Conservation (phyloP, 31 red algal species). For the Porphyra umbilicalis region DNA sequence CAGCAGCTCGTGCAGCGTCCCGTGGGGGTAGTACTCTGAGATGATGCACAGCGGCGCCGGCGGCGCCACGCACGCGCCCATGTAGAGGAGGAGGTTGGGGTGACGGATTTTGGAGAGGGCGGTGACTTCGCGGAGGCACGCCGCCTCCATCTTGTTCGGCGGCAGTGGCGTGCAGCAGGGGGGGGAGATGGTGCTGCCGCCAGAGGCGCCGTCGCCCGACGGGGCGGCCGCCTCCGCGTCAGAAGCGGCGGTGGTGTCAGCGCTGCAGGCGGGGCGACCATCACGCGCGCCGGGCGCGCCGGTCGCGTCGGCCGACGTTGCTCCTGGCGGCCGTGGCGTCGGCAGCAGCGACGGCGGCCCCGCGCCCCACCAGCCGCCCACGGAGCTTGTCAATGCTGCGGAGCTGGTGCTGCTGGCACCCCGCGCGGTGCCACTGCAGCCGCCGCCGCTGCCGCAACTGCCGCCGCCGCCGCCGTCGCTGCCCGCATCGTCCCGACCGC, state of each 20-base stretch:
- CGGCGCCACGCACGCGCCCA: conserved; percentile 85
- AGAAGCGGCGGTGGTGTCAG: too few relatives aligned
- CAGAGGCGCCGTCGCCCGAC: too few relatives aligned
- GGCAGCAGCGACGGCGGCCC: not conserved
- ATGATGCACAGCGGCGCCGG: conserved; percentile 81
- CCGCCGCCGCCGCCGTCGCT: not conserved
- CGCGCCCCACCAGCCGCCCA: not conserved
- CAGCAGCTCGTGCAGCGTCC: conserved; percentile 65
- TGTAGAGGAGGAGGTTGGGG: conserved; percentile 90
- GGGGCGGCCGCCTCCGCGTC: too few relatives aligned
- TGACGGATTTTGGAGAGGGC: conserved; percentile 83
- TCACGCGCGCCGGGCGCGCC: too few relatives aligned
- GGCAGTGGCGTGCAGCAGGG: too few relatives aligned
- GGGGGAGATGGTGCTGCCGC: too few relatives aligned
- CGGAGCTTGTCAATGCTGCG: not conserved
- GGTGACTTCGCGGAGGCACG: too few relatives aligned
- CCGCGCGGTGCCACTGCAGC: not conserved
- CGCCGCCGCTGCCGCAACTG: not conserved
- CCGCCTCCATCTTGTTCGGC: too few relatives aligned
- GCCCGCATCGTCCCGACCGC: not conserved
- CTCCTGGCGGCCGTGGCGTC: too few relatives aligned
- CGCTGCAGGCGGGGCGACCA: too few relatives aligned
- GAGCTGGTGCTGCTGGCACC: not conserved
- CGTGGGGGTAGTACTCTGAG: conserved; percentile 68
- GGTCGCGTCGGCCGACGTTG: too few relatives aligned